Evolutionary conservation across 331 rosid species (phyloP), one percentile per base, ranked within the genome.

Genomic region (Dryas integrifolia): DNA sequence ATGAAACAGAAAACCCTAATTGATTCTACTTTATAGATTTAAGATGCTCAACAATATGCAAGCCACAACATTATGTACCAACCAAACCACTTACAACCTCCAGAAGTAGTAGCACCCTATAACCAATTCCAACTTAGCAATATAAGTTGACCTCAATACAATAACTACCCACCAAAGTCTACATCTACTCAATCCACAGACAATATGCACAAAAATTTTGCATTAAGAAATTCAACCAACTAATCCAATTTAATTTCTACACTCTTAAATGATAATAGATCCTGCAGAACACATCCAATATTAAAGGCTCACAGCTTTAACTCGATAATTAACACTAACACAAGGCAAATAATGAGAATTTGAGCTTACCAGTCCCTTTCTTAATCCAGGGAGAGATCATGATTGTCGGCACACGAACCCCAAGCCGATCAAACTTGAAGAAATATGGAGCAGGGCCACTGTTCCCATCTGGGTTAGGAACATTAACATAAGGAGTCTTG

Each of bases 381-480:
- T 88, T 92, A 80, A 95, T 95, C 99, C 99, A 91, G 57, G 99
- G 99, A 76, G 99, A 95, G 69, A 92, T 75, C 99, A 95, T 95
- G 63, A 95, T 92, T 6, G 99, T 95, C 0, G 97, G 97, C 57
- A 92, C 97, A 4, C 99, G 92, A 80, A 95, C 99, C 4, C 99
- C 99, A 39, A 92, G 88, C 78, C 99, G 82, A 82, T 95, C 99
- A 67, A 95, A 95, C 86, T 95, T 92, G 85, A 95, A 95, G 89
- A 95, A 95, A 86, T 66, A 86, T 10, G 99, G 99, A 77, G 97
- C 93, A 67, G 97, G 99, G 53, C 99, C 99, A 0, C 96, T 86
- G 82, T 95, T 95, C 24, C 99, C 99, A 80, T 95, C 98, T 48
- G 98, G 99, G 67, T 72, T 92, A 49, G 99, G 99, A 55, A 95